phyloP scores from a whole-genome alignment of 208 protist genomes.

The Lotmaria passim region DNA sequence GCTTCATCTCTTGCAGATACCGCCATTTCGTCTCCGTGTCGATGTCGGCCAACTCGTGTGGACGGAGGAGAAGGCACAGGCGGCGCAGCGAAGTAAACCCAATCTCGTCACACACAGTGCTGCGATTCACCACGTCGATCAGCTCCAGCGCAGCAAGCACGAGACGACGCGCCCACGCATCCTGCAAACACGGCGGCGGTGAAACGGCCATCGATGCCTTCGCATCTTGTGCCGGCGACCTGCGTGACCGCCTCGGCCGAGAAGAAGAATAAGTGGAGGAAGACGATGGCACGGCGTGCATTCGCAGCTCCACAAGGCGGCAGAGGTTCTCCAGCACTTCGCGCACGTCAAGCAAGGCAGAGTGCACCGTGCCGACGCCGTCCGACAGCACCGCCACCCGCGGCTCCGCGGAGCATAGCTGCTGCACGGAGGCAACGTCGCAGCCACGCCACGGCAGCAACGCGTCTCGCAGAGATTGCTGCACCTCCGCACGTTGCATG shows the following conservation, averaged over 20 bases:
- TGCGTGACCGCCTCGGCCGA: too few species aligned
- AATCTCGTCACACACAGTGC: conserved; percentile 77
- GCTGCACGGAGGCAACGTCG: conserved; percentile 47
- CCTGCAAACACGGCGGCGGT: conserved; percentile 21
- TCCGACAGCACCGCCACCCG: conserved; percentile 42
- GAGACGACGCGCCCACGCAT: conserved; percentile 47
- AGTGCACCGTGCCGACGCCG: conserved; percentile 47
- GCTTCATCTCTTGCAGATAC: conserved; percentile 76
- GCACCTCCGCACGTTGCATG: neutral
- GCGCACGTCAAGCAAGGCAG: conserved; percentile 33
- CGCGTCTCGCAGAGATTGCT: conserved; percentile 27
- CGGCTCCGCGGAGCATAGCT: conserved; percentile 40
- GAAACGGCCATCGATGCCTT: neutral
- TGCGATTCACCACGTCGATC: conserved; percentile 68
- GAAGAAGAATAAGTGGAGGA: too few species aligned
- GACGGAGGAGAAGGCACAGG: conserved; percentile 61
- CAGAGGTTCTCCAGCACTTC: conserved; percentile 35
- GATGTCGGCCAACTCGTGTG: conserved; percentile 54
- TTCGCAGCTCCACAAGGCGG: conserved; percentile 22
- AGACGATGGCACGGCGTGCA: neutral
- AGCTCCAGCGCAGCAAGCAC: conserved; percentile 56
- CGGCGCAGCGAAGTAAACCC: conserved; percentile 59
- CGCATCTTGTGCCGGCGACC: too few species aligned
- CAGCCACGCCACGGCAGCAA: conserved; percentile 68
- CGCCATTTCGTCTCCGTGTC: conserved; percentile 64